Conservation (phyloP, 495 filamentous ascomycete genomes). For the Talaromyces nanjingensis region DNA sequence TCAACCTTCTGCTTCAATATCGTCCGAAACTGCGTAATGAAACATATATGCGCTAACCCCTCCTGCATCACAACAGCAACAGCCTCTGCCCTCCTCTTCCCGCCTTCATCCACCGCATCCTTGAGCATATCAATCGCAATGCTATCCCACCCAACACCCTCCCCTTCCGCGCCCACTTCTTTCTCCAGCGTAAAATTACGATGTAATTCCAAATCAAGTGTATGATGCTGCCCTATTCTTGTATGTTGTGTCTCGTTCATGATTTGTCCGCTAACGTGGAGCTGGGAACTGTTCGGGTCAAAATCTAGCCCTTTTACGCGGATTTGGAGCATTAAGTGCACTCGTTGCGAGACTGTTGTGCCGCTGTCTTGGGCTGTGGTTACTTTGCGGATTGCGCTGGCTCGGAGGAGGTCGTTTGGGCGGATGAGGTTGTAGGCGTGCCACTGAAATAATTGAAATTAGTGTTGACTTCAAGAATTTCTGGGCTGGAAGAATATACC, state of each 20-base stretch:
- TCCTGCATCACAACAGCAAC: constrained; percentile 93
- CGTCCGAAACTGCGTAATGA: constrained; percentile 88
- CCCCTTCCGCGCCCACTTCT: constrained; percentile 32
- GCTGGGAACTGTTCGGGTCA: constrained; percentile 71
- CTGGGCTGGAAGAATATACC: constrained; percentile 40
- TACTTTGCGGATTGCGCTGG: constrained; percentile 77
- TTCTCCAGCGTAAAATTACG: constrained; percentile 83
- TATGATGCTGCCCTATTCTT: constrained; percentile 79
- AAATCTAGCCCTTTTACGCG: constrained; percentile 81
- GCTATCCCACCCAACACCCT: constrained; percentile 77
- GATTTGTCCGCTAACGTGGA: constrained; percentile 81
- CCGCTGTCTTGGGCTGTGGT: constrained; percentile 63
- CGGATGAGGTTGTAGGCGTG: constrained; percentile 93
- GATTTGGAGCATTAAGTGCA: constrained; percentile 74
- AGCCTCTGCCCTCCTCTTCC: constrained; percentile 63
- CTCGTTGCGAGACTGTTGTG: constrained; percentile 63
- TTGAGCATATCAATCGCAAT: constrained; percentile 71
- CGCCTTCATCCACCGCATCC: constrained; percentile 70
- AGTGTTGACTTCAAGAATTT: background rate
- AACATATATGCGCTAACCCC: constrained; percentile 84
- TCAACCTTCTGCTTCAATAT: constrained; percentile 84
- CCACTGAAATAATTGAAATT: constrained; percentile 53
- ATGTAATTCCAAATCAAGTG: constrained; percentile 81
- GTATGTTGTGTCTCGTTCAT: constrained; percentile 77
- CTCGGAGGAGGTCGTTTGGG: constrained; percentile 68